Conservation (phyloP, 495 filamentous ascomycete genomes). For the Trichocladium antarcticum region DNA sequence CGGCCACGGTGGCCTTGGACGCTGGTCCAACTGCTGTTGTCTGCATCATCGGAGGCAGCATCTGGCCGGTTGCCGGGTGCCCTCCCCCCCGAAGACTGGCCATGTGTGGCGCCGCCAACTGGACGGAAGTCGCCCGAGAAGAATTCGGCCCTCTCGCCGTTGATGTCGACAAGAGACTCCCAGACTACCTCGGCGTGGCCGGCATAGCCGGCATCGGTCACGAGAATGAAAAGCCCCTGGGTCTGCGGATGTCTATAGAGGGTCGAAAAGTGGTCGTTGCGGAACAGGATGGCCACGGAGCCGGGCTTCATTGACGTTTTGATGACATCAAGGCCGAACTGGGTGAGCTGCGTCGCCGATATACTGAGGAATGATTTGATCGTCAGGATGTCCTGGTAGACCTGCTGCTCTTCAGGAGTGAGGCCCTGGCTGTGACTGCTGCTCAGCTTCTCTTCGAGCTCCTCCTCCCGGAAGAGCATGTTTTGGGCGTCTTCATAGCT, state of each 20-base stretch:
- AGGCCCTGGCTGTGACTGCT: slow-evolving; percentile 33
- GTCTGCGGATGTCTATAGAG: slow-evolving; percentile 72
- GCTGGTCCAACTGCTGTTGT: slow-evolving; percentile 39
- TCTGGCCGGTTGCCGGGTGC: background rate
- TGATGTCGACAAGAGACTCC: slow-evolving; percentile 85
- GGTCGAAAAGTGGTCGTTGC: slow-evolving; percentile 94
- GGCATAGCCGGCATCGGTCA: slow-evolving; percentile 87
- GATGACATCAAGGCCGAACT: slow-evolving; percentile 65
- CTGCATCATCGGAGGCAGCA: background rate
- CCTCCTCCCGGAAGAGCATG: slow-evolving; percentile 75
- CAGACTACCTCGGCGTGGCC: slow-evolving; percentile 87
- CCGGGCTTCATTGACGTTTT: slow-evolving; percentile 54
- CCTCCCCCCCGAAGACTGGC: slow-evolving; percentile 13
- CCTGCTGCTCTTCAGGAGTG: slow-evolving; percentile 54
- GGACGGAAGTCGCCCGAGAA: slow-evolving; percentile 83
- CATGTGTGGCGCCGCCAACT: slow-evolving; percentile 48
- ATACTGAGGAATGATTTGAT: slow-evolving; percentile 71
- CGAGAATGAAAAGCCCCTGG: slow-evolving; percentile 59
- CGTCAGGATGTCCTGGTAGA: slow-evolving; percentile 65
- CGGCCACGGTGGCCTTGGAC: slow-evolving; percentile 33
- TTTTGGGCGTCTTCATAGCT: slow-evolving; percentile 88
- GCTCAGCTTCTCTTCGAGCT: slow-evolving; percentile 68
- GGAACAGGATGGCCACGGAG: slow-evolving; percentile 76
- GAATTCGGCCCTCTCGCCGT: slow-evolving; percentile 71
- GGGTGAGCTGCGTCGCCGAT: slow-evolving; percentile 78